Percentiles rank a stretch among this genome's conserved stretches.
These are phyloP conservation scores for Teunomyces atbi DNA, from an alignment of 805 yeast genomes.

Conservation along the genomic window DNA sequence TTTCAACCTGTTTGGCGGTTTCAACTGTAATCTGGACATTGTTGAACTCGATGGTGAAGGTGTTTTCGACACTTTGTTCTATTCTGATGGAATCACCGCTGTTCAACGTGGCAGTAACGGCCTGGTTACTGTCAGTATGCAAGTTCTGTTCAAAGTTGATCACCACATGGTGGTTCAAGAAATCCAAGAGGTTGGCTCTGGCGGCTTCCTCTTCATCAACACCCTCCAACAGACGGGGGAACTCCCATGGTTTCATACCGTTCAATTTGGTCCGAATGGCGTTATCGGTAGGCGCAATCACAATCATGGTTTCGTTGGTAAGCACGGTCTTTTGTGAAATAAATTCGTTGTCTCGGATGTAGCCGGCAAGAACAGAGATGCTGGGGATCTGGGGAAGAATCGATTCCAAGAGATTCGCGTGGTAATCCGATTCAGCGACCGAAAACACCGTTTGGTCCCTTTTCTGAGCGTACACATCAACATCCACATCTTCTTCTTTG, in stretches of 20 bases:
- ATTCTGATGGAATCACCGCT: conserved; percentile 23
- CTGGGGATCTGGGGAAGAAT: conserved; percentile 34
- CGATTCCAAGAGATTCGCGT: conserved; percentile 28
- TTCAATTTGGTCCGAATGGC: conserved; percentile 46
- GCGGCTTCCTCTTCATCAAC: conserved; percentile 50
- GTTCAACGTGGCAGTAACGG: conserved; percentile 16
- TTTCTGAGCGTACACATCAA: background rate
- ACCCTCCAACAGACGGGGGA: conserved; percentile 49
- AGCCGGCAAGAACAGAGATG: conserved; percentile 64
- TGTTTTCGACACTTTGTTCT: conserved; percentile 13
- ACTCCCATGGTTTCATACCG: conserved; percentile 79
- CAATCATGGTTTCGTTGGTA: conserved; percentile 42
- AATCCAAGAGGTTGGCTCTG: conserved; percentile 51
- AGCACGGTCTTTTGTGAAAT: conserved; percentile 49
- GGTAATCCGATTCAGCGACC: conserved; percentile 14
- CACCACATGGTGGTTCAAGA: conserved; percentile 64
- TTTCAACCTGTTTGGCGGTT: conserved; percentile 32
- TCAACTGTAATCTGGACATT: conserved; percentile 23
- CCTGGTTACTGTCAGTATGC: conserved; percentile 12
- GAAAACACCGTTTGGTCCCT: conserved; percentile 12
- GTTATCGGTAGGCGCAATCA: conserved; percentile 70
- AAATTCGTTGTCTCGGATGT: conserved; percentile 61
- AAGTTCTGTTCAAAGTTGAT: conserved; percentile 20
- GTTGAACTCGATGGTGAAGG: conserved; percentile 14
- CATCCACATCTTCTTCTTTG: background rate